phyloP scores from a whole-genome alignment of 768 basidiomycete genomes.

The Suillus subalutaceus region DNA sequence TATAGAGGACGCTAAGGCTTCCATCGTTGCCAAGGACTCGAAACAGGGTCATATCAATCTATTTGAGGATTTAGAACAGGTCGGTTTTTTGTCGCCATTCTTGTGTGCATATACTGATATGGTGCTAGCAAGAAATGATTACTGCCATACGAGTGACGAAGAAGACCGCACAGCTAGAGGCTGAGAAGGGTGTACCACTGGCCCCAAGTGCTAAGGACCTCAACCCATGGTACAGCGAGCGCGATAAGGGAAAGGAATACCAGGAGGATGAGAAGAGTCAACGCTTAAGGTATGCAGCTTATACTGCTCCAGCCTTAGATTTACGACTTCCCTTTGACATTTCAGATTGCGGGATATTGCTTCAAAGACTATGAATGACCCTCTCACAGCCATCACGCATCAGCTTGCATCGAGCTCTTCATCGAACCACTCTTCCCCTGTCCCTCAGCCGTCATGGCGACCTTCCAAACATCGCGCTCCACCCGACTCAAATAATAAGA shows the following conservation, averaged over 20 bases:
- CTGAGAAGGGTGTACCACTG: slow-evolving; percentile 72
- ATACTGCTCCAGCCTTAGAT: not conserved
- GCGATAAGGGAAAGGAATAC: slow-evolving; percentile 19
- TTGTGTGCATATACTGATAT: slow-evolving; percentile 11
- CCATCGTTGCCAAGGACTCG: slow-evolving; percentile 41
- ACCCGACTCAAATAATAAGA: slow-evolving; percentile 14
- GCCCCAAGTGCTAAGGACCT: slow-evolving; percentile 79
- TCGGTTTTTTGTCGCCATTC: slow-evolving; percentile 28
- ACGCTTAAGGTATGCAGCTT: slow-evolving; percentile 34
- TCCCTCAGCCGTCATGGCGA: slow-evolving; percentile 20
- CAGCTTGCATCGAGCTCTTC: slow-evolving; percentile 53
- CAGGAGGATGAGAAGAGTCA: slow-evolving; percentile 36
- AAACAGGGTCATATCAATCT: slow-evolving; percentile 76
- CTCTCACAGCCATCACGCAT: slow-evolving; percentile 72
- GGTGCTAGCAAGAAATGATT: slow-evolving; percentile 44
- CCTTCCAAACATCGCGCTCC: slow-evolving; percentile 20
- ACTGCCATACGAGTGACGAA: slow-evolving; percentile 52
- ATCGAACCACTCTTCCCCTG: slow-evolving; percentile 25
- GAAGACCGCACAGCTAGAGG: slow-evolving; percentile 50
- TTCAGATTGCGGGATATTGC: slow-evolving; percentile 63
- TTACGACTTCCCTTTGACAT: not conserved
- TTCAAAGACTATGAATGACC: slow-evolving; percentile 67
- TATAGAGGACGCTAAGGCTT: slow-evolving; percentile 14
- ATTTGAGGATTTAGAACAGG: slow-evolving; percentile 81
- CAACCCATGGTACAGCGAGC: slow-evolving; percentile 72